phyloP scores from a whole-genome alignment of 257 asterid species.

The Parsonsia alboflavescens region DNA sequence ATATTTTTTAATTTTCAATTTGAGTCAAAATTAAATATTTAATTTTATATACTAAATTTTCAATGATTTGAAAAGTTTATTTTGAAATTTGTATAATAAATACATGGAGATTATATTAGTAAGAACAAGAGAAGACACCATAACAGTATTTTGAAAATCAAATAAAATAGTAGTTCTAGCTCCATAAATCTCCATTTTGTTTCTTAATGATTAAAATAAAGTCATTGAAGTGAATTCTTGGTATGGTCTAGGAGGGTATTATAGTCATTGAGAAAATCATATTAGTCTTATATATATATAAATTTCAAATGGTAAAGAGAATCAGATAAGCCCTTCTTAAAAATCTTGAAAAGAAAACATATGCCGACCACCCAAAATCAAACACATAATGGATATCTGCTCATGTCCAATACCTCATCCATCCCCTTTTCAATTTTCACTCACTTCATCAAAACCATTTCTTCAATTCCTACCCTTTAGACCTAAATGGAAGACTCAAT shows the following conservation, averaged over 20 bases:
- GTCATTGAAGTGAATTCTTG: neutral
- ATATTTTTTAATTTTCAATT: too few species aligned
- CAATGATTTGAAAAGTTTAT: too few species aligned
- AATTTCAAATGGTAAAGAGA: too few species aligned
- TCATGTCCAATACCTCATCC: slow-evolving; percentile 18
- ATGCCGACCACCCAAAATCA: slow-evolving; percentile 7
- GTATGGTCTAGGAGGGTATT: neutral
- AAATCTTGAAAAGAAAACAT: neutral
- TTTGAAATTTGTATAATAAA: too few species aligned
- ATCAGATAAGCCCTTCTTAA: slow-evolving; percentile 5
- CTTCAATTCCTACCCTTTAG: slow-evolving; percentile 28
- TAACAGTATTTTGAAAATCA: too few species aligned
- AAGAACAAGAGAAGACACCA: too few species aligned
- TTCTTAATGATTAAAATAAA: too few species aligned
- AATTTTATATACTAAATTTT: too few species aligned
- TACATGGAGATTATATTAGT: too few species aligned
- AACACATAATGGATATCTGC: slow-evolving; percentile 16
- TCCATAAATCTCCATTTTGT: too few species aligned
- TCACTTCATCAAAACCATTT: slow-evolving; percentile 31
- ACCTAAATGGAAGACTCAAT: slow-evolving; percentile 19
- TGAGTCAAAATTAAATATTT: too few species aligned
- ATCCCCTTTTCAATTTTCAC: slow-evolving; percentile 16
- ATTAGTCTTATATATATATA: neutral
- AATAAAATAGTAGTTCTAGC: too few species aligned
- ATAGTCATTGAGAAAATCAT: neutral